Conservation (phyloP, 2,329 filamentous ascomycete genomes). For the Ophiocordyceps camponoti-rufipedis region DNA sequence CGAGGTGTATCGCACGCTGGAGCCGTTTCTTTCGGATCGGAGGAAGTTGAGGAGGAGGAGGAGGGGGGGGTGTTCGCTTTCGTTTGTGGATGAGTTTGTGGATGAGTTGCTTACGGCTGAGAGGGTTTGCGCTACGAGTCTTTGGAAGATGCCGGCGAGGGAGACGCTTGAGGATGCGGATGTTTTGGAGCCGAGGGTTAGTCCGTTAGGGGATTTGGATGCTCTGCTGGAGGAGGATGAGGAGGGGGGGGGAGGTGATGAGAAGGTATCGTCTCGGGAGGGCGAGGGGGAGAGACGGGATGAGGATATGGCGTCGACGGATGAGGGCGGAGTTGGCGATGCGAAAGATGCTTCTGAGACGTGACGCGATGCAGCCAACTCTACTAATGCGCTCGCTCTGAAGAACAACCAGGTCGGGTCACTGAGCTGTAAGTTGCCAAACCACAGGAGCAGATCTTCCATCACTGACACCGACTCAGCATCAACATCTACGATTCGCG, state of each 20-base stretch:
- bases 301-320: constrained; percentile 2
- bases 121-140: constrained; percentile 72
- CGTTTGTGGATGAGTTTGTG: constrained; percentile 79
- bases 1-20: constrained; percentile 62
- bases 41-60: constrained; percentile 65
- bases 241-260: constrained; percentile 14
- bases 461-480: too few relatives aligned
- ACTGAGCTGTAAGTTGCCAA: too few relatives aligned
- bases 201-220: constrained; percentile 65
- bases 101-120: constrained; percentile 83
- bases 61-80: constrained; percentile 50
- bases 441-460: too few relatives aligned
- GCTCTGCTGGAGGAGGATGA: constrained; percentile 46
- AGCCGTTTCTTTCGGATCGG: constrained; percentile 66
- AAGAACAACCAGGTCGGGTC: too few relatives aligned
- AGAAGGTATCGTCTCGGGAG: constrained; percentile 1
- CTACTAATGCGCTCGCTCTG: too few relatives aligned
- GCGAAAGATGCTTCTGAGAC: background rate
- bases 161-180: constrained; percentile 78
- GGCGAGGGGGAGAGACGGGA: constrained; percentile 18
- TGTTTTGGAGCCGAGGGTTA: constrained; percentile 67
- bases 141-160: constrained; percentile 80
- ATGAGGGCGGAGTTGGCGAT: background rate
- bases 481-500: too few relatives aligned
- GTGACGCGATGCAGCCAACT: background rate